Conservation (phyloP, 192 early-diverging fungal genomes). For the Entomortierella parvispora region DNA sequence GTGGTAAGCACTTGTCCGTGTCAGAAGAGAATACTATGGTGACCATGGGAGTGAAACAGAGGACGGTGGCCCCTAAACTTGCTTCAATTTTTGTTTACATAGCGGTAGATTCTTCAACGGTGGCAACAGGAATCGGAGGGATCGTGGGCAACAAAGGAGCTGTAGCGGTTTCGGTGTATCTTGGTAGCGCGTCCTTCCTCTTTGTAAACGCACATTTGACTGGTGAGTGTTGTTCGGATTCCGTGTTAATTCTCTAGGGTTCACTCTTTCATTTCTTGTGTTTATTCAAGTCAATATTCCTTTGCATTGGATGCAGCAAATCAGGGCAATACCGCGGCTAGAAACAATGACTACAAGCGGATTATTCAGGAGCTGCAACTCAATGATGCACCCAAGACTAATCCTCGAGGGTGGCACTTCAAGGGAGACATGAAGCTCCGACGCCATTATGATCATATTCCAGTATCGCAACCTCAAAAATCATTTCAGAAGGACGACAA, state of each 20-base stretch:
- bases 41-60: no score
- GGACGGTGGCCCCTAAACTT: no score
- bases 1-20: no score
- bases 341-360: conserved; percentile 54
- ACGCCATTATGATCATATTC: conserved; percentile 26
- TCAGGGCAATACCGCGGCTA: conserved; percentile 47
- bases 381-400: conserved; percentile 45
- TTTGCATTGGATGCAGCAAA: conserved; percentile 45
- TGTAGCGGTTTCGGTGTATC: conserved; percentile 59
- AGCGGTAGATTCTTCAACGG: conserved; percentile 51
- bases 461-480: not conserved
- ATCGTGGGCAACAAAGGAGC: conserved; percentile 63
- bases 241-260: not conserved
- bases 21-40: no score
- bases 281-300: not conserved
- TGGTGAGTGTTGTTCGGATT: conserved; percentile 29
- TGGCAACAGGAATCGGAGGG: conserved; percentile 52
- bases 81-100: not conserved
- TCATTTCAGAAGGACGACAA: not conserved
- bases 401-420: conserved; percentile 40
- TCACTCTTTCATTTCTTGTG: not conserved
- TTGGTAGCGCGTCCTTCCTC: conserved; percentile 56
- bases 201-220: conserved; percentile 64
- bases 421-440: conserved; percentile 47
- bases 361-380: conserved; percentile 60